Evolutionary conservation across 805 yeast species (phyloP), one percentile per base, ranked within the genome.

Genomic region (Lipomyces anomalus): DNA sequence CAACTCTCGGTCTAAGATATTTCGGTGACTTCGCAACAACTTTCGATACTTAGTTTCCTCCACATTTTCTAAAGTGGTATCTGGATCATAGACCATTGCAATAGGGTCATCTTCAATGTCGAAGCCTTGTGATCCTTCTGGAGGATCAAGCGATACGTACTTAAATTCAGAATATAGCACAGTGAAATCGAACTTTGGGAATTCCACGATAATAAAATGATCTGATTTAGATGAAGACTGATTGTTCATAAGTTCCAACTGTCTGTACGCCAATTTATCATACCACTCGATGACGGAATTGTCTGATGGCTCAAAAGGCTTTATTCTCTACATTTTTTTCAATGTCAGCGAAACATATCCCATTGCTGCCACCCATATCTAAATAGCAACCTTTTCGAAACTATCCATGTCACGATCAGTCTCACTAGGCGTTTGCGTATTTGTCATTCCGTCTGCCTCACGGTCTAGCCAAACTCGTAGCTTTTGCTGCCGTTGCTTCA

Each of bases 1-100:
- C 38, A 86, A 70, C 47, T 88, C 96, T 55, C 78, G 79, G 60
- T 89, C 97, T 30, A 86, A 65, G 22, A 84, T 74, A 40, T 82
- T 77, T 58, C 84, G 82, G 55, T 89, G 86, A 40, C 84, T 78
- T 63, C 97, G 82, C 52, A 89, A 92, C 42, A 90, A 66, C 47
- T 82, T 79, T 54, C 95, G 78, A 60, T 83, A 87, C 61, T 90
- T 92, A 52, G 79, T 74, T 60, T 92, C 97, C 20, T 92, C 81
- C 1, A 96, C 95, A 57, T 90, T 95, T 48, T 74, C 78, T 18
- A 70, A 67, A 49, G 66, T 70, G 56, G 76, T 80, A 52, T 84
- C 90, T 0, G 88, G 88, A 56, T 84, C 92, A 59, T 76, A 78
- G 16, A 82, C 72, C 24, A 56, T 57, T 46, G 62, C 57, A 16